These are phyloP conservation scores for Decorospora gaudefroyi DNA, from an alignment of 2,329 filamentous ascomycete species.

Conservation along the genomic window DNA sequence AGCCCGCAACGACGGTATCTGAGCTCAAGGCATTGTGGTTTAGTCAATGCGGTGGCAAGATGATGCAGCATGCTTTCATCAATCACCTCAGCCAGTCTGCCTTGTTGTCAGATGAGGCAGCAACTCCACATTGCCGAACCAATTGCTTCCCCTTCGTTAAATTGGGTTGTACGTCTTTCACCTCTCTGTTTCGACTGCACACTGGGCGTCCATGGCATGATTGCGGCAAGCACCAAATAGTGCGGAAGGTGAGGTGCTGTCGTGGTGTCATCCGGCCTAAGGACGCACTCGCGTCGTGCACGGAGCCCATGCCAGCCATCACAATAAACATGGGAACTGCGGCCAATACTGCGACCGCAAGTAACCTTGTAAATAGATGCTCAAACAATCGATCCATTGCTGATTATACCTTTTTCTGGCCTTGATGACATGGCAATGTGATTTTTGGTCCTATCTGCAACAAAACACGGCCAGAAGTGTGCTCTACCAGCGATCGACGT, in stretches of 20 bases:
- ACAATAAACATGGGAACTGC: slow-evolving; percentile 42
- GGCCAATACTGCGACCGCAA: slow-evolving; percentile 37
- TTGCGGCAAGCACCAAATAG: slow-evolving; percentile 24
- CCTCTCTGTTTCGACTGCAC: slow-evolving; percentile 20
- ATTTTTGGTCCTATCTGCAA: slow-evolving; percentile 24
- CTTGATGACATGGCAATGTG: slow-evolving; percentile 23
- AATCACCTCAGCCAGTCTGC: slow-evolving; percentile 36
- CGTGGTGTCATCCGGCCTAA: slow-evolving; percentile 33
- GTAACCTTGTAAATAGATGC: slow-evolving; percentile 39
- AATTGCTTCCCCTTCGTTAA: slow-evolving; percentile 36
- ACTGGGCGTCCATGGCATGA: slow-evolving; percentile 16
- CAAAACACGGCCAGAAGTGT: slow-evolving; percentile 24
- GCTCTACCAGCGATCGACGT: slow-evolving; percentile 19
- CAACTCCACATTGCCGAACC: slow-evolving; percentile 34
- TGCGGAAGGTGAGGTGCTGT: slow-evolving; percentile 34
- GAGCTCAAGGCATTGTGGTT: slow-evolving; percentile 25
- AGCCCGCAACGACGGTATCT: slow-evolving; percentile 35
- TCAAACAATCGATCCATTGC: slow-evolving; percentile 37
- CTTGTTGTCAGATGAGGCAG: slow-evolving; percentile 36
- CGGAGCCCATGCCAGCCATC: slow-evolving; percentile 40
- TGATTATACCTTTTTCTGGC: slow-evolving; percentile 27
- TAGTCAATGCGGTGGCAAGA: slow-evolving; percentile 42
- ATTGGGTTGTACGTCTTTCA: slow-evolving; percentile 26
- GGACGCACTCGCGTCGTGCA: slow-evolving; percentile 37
- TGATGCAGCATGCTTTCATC: slow-evolving; percentile 36